phyloP scores from a whole-genome alignment of 2,329 filamentous ascomycete genomes.

The Calonectria pauciramosa region DNA sequence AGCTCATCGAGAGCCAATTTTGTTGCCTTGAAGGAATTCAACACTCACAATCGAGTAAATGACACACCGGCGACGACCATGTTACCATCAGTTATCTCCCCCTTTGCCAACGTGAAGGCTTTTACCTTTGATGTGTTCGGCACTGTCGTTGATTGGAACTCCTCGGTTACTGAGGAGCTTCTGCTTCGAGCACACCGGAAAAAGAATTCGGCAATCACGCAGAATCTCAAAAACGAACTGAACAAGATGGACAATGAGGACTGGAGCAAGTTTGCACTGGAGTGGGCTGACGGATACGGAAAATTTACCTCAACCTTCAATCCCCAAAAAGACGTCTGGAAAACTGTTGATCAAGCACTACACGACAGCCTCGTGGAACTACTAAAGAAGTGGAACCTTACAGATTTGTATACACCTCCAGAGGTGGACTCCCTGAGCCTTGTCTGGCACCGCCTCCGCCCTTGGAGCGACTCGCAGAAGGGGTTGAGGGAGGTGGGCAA shows the following conservation, averaged over 20 bases:
- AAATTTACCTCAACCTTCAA: slow-evolving; percentile 70
- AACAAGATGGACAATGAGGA: slow-evolving; percentile 66
- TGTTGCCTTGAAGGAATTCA: neutral
- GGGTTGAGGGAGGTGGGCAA: slow-evolving; percentile 68
- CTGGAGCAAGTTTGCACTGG: slow-evolving; percentile 76
- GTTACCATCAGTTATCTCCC: slow-evolving; percentile 45
- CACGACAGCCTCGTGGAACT: slow-evolving; percentile 71
- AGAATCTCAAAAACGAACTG: slow-evolving; percentile 61
- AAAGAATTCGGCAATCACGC: slow-evolving; percentile 62
- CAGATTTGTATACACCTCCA: slow-evolving; percentile 71
- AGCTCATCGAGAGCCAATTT: neutral
- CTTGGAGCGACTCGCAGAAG: slow-evolving; percentile 74
- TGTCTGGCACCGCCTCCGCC: slow-evolving; percentile 79
- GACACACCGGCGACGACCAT: slow-evolving; percentile 2
- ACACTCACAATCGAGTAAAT: neutral
- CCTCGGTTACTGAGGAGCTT: slow-evolving; percentile 73
- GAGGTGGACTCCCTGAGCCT: slow-evolving; percentile 75
- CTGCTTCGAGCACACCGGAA: slow-evolving; percentile 62
- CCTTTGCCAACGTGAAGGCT: slow-evolving; percentile 62
- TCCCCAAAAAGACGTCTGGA: slow-evolving; percentile 65
- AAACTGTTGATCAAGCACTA: slow-evolving; percentile 81
- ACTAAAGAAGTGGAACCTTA: slow-evolving; percentile 67
- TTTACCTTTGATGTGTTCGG: slow-evolving; percentile 84
- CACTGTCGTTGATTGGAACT: slow-evolving; percentile 85
- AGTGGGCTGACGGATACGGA: slow-evolving; percentile 78